Base-by-base conservation (phyloP, 2,329 filamentous ascomycete species). In the Balansia obtecta region DNA sequence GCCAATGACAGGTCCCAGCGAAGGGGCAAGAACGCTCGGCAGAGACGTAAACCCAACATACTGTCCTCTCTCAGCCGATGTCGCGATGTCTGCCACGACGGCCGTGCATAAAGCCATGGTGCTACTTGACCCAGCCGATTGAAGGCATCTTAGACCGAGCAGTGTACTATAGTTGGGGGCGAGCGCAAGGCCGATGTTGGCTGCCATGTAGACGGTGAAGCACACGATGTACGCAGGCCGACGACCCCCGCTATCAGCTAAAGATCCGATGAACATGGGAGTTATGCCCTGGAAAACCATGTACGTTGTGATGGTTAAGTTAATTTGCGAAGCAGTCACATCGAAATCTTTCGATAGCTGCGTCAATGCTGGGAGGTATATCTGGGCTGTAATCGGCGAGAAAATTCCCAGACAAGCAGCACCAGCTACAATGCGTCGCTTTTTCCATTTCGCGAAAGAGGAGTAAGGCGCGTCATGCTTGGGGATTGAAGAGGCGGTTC, bases 1-100 rank as follows among this genome's bases (percentile, higher is more conserved):
- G 1, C 80, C 80, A 13, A 83, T 67, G 11, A 83, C 69, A 0
- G 82, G 81, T 0, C 77, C 73, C 3, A 76, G 49, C 0, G 71
- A 65, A 4, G 71, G 71, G 0, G 66, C 74, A 1, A 83, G 58
- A 0, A 80, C 69, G 0, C 65, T 60, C 1, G 71, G 75, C 18
- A 71, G 63, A 18, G 69, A 70, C 22, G 71, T 76, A 56, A 73
- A 72, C 40, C 73, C 79, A 48, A 84, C 72, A 56, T 80, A 80
- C 38, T 72, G 67, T 2, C 80, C 80, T 52, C 83, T 68, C 58
- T 87, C 82, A 0, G 74, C 74, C 2, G 75, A 75, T 0, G 80
- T 83, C 11, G 77, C 70, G 7, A 84, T 68, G 58, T 88, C 84
- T 0, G 78, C 78, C 1, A 86, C 73, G 0, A 86, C 75, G 0